Conservation (phyloP, 2,329 filamentous ascomycete species). For the Cercospora sp. region DNA sequence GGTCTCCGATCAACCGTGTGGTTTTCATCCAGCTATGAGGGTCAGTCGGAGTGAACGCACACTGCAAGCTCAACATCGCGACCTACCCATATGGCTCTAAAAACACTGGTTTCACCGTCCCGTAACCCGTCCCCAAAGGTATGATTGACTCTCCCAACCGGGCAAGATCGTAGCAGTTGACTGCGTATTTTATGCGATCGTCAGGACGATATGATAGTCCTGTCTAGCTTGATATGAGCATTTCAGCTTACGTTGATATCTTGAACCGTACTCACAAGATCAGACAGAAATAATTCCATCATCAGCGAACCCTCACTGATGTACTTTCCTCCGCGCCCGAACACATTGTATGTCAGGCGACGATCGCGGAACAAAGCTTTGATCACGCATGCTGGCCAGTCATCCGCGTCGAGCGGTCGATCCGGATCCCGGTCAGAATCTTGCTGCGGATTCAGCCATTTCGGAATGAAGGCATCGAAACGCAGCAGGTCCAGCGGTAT, state of each 20-base stretch:
- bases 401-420: neutral
- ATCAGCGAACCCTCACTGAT: neutral
- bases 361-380: neutral
- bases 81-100: neutral
- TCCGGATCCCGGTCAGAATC: neutral
- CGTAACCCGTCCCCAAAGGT: neutral
- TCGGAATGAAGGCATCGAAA: neutral
- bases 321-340: neutral
- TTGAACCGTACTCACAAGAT: neutral
- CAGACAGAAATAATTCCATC: neutral
- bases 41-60: neutral
- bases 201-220: neutral
- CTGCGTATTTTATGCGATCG: neutral
- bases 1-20: neutral
- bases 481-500: neutral
- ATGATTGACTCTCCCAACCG: neutral
- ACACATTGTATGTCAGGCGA: neutral
- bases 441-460: neutral
- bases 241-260: neutral
- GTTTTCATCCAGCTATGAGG: neutral
- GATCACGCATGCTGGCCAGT: neutral
- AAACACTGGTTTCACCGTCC: neutral
- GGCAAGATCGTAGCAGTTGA: neutral
- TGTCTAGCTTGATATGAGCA: neutral
- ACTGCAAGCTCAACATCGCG: neutral